Conservation (phyloP, 495 filamentous ascomycete genomes). For the Podospora conica region DNA sequence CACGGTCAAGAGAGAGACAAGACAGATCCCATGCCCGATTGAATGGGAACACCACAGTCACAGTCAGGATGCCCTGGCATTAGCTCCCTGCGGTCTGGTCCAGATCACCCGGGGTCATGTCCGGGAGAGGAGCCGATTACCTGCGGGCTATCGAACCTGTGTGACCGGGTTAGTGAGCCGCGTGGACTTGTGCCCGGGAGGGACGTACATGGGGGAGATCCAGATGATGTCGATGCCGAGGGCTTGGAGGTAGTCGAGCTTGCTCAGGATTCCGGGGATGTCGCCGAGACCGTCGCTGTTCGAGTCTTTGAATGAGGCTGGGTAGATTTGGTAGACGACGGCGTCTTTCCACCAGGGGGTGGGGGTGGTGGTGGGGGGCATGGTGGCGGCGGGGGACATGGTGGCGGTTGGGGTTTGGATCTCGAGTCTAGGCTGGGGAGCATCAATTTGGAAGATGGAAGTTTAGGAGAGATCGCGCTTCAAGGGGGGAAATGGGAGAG, state of each 20-base stretch:
- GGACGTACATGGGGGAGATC: slow-evolving; percentile 52
- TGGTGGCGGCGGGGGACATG: slow-evolving; percentile 5
- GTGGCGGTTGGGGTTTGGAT: not conserved
- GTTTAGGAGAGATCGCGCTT: not conserved
- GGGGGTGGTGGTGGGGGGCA: not conserved
- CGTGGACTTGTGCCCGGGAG: not conserved
- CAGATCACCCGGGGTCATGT: not conserved
- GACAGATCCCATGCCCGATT: too few relatives aligned
- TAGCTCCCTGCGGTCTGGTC: not conserved
- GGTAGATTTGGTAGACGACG: slow-evolving; percentile 65
- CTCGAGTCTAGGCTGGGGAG: not conserved
- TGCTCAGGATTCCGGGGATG: slow-evolving; percentile 59
- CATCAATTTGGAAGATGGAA: not conserved
- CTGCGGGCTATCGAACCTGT: slow-evolving; percentile 56
- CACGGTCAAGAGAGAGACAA: not conserved
- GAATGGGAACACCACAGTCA: not conserved
- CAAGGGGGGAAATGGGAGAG: not conserved
- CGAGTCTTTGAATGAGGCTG: slow-evolving; percentile 60
- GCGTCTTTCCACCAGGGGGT: slow-evolving; percentile 37
- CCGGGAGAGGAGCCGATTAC: slow-evolving; percentile 2
- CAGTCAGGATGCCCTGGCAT: not conserved
- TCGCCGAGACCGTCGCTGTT: slow-evolving; percentile 64
- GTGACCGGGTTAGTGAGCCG: not conserved
- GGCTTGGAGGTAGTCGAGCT: slow-evolving; percentile 58
- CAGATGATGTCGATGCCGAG: slow-evolving; percentile 62